Evolutionary conservation across 2,329 filamentous ascomycete species (phyloP), one percentile per base, ranked within the genome.

Genomic region (Phialemoniopsis sp.): DNA sequence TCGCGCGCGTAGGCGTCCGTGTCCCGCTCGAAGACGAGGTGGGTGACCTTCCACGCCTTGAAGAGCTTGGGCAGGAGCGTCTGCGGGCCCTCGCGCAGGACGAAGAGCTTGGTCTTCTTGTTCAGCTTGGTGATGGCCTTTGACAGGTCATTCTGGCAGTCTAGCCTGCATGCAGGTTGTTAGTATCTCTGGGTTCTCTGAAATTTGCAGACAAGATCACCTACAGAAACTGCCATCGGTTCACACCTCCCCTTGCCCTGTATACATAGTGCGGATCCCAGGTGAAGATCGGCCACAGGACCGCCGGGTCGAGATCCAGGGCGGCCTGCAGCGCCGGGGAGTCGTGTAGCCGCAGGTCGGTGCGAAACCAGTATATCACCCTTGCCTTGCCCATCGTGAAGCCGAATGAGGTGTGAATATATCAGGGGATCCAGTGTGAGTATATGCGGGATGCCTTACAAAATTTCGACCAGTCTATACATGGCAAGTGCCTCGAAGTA

Each of bases 21-120:
- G 50, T 89, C 86, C 52, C 83, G 85, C 56, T 90, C 86, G 50
- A 89, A 89, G 0, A 89, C 85, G 5, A 89, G 61, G 59, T 89
- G 85, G 0, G 84, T 86, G 18, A 87, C 78, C 2, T 75, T 73
- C 86, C 85, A 90, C 14, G 76, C 73, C 49, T 79, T 78, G 68
- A 88, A 85, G 2, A 89, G 64, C 58, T 87, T 87, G 2, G 81
- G 80, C 4, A 89, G 69, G 2, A 89, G 58, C 0, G 80, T 87
- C 53, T 85, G 81, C 0, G 85, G 85, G 0, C 75, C 82, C 61
- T 89, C 85, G 19, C 86, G 73, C 13, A 90, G 66, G 17, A 90
- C 72, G 45, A 87, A 80, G 1, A 90, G 72, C 54, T 83, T 85
- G 14, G 82, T 85, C 42, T 81, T 82, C 14, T 73, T 53, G 52